Evolutionary conservation across 768 basidiomycete species (phyloP), one percentile per base, ranked within the genome.

Genomic region (Zangia roseola): DNA sequence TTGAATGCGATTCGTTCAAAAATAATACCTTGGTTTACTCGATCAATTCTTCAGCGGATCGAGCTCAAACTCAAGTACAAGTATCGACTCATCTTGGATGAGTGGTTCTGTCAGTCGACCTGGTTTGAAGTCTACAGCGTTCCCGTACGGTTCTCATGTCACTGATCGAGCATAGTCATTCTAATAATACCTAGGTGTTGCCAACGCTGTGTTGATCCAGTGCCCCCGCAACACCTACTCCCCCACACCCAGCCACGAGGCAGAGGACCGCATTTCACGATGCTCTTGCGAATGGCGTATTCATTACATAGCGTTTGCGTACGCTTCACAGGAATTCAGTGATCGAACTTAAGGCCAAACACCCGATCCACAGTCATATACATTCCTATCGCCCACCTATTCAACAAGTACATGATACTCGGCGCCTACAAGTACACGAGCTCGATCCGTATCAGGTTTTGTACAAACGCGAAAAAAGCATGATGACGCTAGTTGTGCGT

Each of bases 51-150:
- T n/a, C 1, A 7, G 7, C 54, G 95, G 93, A 86, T 97, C 52
- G 94, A 97, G 62, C 76, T 99, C 40, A 99, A 98, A 73, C 73
- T 80, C 59, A 94, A 94, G 71, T 91, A 91, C 80, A 98, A 98
- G 70, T 97, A 94, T 67, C 84, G 97, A 12, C 74, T 98, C 45
- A 88, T 98, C 47, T 78, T 98, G 13, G 97, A 99, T 65, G 97
- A 99, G 68, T 62, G 97, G 97, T 28, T 80, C 86, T 31, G 84
- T 98, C 14, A 95, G 95, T 12, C 74, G 90, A 37, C 95, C 94
- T 21, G 97, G 97, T 31, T 97, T 0, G 95, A 99, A 63, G 72
- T 97, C 17, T 97, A 90, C 71, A 93, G 93, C 50, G 87, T 98
- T 43, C 87, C 93, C 0, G 94, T 92, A 70, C 45, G 86, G 69